A percentile compares a stretch with the other conserved stretches of the same genome.
Conservation (phyloP, 306 rosid species). For the Astragalus membranaceus region DNA sequence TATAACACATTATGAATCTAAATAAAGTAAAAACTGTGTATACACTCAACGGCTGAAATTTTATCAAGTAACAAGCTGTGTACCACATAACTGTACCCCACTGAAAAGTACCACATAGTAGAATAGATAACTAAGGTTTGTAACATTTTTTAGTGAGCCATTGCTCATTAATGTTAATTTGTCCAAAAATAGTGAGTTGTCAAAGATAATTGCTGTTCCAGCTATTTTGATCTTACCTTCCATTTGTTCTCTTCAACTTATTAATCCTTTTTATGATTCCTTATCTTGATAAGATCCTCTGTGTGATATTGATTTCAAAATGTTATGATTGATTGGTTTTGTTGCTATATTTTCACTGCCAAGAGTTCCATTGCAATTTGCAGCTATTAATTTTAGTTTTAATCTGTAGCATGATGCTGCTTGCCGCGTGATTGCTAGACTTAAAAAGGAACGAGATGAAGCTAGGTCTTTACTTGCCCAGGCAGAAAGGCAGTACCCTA, state of each 20-base stretch:
- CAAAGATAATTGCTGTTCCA: no score
- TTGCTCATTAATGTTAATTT: not conserved
- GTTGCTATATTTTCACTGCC: not conserved
- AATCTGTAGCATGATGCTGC: slow-evolving; percentile 92
- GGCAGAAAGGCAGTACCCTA: slow-evolving; percentile 71
- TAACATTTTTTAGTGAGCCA: not conserved
- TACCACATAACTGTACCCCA: not conserved
- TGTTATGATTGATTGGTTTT: not conserved
- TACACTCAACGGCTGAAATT: not conserved
- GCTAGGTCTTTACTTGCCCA: slow-evolving; percentile 81
- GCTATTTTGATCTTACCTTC: no score
- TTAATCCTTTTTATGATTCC: not conserved
- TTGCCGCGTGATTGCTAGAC: slow-evolving; percentile 93
- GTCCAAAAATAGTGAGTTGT: not conserved
- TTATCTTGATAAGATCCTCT: not conserved
- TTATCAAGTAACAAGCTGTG: not conserved
- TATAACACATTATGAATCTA: not conserved
- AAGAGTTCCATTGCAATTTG: not conserved
- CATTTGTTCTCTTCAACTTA: not conserved
- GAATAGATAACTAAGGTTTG: not conserved
- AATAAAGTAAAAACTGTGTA: not conserved
- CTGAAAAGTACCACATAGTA: not conserved
- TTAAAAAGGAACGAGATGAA: slow-evolving; percentile 85
- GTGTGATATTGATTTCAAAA: not conserved
- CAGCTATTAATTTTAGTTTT: slow-evolving; percentile 20